Evolutionary conservation across 495 filamentous ascomycete genomes (phyloP), one percentile per base, ranked within the genome.

Genomic region (Xylaria longipes): DNA sequence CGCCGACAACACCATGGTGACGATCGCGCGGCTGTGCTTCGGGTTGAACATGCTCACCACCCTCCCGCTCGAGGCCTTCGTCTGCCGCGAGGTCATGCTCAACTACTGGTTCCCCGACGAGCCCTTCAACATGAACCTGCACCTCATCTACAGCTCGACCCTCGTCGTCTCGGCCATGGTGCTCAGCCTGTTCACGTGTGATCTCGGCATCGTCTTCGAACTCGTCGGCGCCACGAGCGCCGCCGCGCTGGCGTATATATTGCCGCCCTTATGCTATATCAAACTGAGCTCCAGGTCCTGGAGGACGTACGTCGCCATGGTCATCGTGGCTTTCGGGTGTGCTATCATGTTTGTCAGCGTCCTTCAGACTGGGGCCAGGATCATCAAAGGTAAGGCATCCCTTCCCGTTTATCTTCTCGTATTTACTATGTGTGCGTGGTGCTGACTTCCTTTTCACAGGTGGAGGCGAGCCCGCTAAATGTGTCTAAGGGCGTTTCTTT

Each of bases 11-110:
- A 87, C 90, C 71, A 89, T 98, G 87, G 92, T 98, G 73, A 99
- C 98, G 79, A 89, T 98, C 66, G 96, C 96, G 52, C 89, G 96
- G 75, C 85, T 99, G 74, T 97, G 94, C 79, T 97, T 99, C 74
- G 96, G 97, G 5, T 82, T 98, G 68, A 99, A 99, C 84, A 99
- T 99, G 96, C 89, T 99, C 72, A 98, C 96, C 7, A 99, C 96
- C 2, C 84, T 99, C 56, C 96, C 96, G 3, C 89, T 99, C 46
- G 96, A 99, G 83, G 93, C 94, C 9, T 99, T 99, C 80, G 96
- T 99, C 56, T 98, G 97, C 80, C 90, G 96, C 69, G 95, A 97
- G 79, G 96, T 98, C 52, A 97, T 98, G 92, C 88, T 92, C 43
- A 95, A 93, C 60, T 99, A 97, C 82, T 99, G 90, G 82, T 97